phyloP scores from a whole-genome alignment of 1,284 basidiomycete genomes.

The Pterula multifida region DNA sequence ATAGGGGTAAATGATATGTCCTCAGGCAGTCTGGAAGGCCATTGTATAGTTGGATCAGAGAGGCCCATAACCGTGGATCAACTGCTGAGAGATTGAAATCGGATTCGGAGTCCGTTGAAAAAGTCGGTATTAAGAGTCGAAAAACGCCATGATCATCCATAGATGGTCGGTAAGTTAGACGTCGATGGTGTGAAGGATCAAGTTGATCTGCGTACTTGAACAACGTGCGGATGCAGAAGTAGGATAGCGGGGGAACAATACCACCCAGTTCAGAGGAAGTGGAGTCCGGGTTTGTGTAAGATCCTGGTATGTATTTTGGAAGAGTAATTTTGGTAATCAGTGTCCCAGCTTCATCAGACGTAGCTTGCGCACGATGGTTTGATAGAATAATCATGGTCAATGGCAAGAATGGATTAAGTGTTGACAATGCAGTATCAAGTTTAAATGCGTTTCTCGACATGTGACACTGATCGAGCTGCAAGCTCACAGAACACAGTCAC shows the following conservation, averaged over 20 bases:
- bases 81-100: conserved; percentile 20
- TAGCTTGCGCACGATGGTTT: neutral
- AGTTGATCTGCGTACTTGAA: conserved; percentile 24
- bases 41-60: conserved; percentile 44
- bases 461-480: no score
- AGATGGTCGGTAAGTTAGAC: conserved; percentile 21
- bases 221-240: conserved; percentile 9
- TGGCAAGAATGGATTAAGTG: no score
- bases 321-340: neutral
- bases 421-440: no score
- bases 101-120: conserved; percentile 2
- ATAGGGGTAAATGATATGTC: conserved; percentile 35
- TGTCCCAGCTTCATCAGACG: neutral
- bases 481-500: neutral
- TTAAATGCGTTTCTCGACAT: no score
- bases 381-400: neutral
- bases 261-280: conserved; percentile 7
- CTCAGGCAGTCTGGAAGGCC: conserved; percentile 33
- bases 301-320: conserved; percentile 1
- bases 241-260: conserved; percentile 7
- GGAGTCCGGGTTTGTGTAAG: conserved; percentile 6
- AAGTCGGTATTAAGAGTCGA: conserved; percentile 8
- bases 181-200: conserved; percentile 14
- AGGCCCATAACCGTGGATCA: conserved; percentile 52
- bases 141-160: conserved; percentile 23